phyloP scores from a whole-genome alignment of 2,329 filamentous ascomycete genomes.

The Aspergillaceae sp. region DNA sequence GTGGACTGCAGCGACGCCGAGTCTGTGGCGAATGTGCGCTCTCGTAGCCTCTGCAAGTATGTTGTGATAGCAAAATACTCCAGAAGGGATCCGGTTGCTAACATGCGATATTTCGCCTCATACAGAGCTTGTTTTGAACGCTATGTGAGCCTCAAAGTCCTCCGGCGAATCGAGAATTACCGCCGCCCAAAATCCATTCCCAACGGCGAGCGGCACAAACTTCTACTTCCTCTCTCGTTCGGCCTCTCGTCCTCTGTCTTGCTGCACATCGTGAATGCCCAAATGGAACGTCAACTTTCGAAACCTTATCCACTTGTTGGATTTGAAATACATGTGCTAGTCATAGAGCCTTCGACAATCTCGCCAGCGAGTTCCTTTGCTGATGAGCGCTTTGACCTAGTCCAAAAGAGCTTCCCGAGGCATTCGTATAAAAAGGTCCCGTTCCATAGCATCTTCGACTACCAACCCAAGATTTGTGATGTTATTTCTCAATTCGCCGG shows the following conservation, averaged over 20 bases:
- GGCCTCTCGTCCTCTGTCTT: constrained; percentile 73
- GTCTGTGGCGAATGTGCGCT: constrained; percentile 47
- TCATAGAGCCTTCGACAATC: constrained; percentile 35
- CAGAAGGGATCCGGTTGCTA: constrained; percentile 2
- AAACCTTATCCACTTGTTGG: constrained; percentile 54
- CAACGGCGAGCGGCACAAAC: constrained; percentile 40
- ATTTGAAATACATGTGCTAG: constrained; percentile 52
- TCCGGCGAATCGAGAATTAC: constrained; percentile 67
- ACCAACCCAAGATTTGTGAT: constrained; percentile 27
- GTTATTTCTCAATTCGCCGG: constrained; percentile 25
- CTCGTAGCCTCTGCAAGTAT: constrained; percentile 53
- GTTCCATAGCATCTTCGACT: constrained; percentile 54
- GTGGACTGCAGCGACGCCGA: constrained; percentile 48
- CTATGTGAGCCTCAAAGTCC: constrained; percentile 69
- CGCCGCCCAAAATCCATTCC: constrained; percentile 33
- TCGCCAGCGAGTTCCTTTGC: constrained; percentile 12
- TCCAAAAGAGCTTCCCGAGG: constrained; percentile 55
- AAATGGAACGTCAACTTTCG: constrained; percentile 56
- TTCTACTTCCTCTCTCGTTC: constrained; percentile 74
- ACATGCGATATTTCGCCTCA: constrained; percentile 2
- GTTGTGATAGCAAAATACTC: constrained; percentile 9
- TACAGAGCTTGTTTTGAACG: constrained; percentile 63
- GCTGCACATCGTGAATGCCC: constrained; percentile 64
- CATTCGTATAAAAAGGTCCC: constrained; percentile 56
- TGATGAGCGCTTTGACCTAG: constrained; percentile 31